Evolutionary conservation across 345 rosid genomes (phyloP).

Genomic region (Eutrema heterophyllum): DNA sequence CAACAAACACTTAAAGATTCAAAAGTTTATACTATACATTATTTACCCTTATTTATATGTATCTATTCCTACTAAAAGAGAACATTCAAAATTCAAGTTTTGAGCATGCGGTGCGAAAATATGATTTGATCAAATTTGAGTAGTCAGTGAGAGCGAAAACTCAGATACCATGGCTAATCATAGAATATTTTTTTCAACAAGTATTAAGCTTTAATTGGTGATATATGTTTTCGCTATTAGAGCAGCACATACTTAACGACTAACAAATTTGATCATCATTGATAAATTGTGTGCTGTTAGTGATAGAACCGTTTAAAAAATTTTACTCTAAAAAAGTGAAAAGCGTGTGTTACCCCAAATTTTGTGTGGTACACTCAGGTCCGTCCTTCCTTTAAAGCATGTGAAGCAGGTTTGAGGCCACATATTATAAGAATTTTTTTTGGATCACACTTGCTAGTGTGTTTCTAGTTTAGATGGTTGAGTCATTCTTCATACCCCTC

Average conservation of each 20-base stretch:
- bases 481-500: too few species aligned
- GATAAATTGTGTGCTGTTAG: background rate
- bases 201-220: background rate
- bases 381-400: too few species aligned
- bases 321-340: too few species aligned
- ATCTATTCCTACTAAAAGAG: background rate
- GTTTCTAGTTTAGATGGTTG: too few species aligned
- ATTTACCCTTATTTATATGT: background rate
- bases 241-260: background rate
- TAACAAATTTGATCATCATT: background rate
- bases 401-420: too few species aligned
- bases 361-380: too few species aligned
- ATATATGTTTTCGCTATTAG: background rate
- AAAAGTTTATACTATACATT: background rate
- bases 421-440: too few species aligned
- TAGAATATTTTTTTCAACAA: too few species aligned
- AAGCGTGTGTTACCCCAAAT: too few species aligned
- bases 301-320: too few species aligned
- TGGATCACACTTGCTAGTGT: too few species aligned
- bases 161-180: too few species aligned
- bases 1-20: background rate
- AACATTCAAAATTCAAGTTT: background rate
- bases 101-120: background rate
- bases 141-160: background rate
- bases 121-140: background rate